Conservation (phyloP, 2,329 filamentous ascomycete species). For the Penicillium brasilianum region DNA sequence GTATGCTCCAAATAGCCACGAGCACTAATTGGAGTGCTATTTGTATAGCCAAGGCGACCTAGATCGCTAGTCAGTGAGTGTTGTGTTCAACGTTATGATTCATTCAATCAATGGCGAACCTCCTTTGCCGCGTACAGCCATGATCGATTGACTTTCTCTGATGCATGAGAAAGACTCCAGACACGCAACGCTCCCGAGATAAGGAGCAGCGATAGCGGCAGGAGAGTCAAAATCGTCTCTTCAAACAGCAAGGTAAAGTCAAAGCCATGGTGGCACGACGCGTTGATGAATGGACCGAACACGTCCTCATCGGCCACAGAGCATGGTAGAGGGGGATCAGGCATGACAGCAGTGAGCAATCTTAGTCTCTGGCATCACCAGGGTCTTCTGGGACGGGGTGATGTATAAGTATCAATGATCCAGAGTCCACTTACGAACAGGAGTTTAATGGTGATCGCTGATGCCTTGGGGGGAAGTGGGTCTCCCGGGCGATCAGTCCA, state of each 20-base stretch:
- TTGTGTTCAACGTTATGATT: neutral
- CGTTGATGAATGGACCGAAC: conserved; percentile 35
- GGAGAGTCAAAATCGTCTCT: conserved; percentile 33
- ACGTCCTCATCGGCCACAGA: conserved; percentile 27
- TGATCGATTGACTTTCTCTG: conserved; percentile 28
- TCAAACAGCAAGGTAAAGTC: conserved; percentile 42
- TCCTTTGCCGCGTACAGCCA: conserved; percentile 26
- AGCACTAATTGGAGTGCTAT: conserved; percentile 19
- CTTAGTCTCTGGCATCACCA: neutral
- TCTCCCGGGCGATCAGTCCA: neutral
- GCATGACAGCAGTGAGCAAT: conserved; percentile 10
- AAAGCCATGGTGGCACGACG: conserved; percentile 33
- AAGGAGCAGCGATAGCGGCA: conserved; percentile 12
- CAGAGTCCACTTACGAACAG: neutral
- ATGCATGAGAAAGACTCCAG: conserved; percentile 11
- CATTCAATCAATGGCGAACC: conserved; percentile 8
- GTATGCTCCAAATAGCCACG: conserved; percentile 20
- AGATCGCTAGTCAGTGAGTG: neutral
- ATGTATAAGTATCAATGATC: neutral
- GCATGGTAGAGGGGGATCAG: conserved; percentile 14
- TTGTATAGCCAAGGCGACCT: conserved; percentile 20
- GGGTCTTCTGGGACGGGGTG: neutral
- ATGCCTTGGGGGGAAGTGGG: conserved; percentile 3
- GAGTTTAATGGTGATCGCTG: neutral
- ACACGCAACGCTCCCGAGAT: conserved; percentile 7